phyloP scores from a whole-genome alignment of 2,329 filamentous ascomycete species.

The Pseudopyricularia javanii region DNA sequence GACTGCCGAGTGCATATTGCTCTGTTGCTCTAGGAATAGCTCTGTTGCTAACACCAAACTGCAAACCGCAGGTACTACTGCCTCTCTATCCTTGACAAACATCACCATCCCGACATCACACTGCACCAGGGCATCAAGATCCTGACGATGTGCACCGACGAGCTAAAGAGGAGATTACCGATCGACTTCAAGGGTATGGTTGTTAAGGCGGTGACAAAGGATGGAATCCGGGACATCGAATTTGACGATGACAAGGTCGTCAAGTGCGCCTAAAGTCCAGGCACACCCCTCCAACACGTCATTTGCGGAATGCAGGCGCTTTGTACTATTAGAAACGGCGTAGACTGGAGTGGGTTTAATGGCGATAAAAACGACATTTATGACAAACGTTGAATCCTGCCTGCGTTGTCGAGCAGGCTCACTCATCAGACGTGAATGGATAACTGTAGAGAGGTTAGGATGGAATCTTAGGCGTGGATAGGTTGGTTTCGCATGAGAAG shows the following conservation, averaged over 20 bases:
- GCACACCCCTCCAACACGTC: not conserved
- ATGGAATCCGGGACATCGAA: conserved; percentile 75
- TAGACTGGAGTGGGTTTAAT: not conserved
- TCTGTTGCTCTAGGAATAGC: too few relatives aligned
- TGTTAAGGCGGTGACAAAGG: conserved; percentile 91
- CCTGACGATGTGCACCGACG: conserved; percentile 87
- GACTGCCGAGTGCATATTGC: too few relatives aligned
- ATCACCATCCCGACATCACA: conserved; percentile 89
- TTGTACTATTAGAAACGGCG: conserved; percentile 2
- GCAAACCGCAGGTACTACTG: conserved; percentile 69
- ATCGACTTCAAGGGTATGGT: conserved; percentile 97
- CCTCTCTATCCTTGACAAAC: conserved; percentile 93
- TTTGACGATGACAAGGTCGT: conserved; percentile 73
- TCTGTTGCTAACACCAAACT: not conserved
- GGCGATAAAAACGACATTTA: not conserved
- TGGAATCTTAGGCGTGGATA: too few relatives aligned
- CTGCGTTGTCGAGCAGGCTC: too few relatives aligned
- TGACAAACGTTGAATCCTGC: not conserved
- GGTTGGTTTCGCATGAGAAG: too few relatives aligned
- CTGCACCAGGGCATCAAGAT: conserved; percentile 86
- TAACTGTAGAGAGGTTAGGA: too few relatives aligned
- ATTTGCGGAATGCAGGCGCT: conserved; percentile 1
- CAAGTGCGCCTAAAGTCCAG: conserved; percentile 37
- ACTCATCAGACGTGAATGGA: too few relatives aligned
- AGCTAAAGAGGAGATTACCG: conserved; percentile 90